Percentiles rank a stretch among this genome's conserved stretches.
Evolutionary conservation across 1,284 basidiomycete genomes (phyloP).

Genomic region (Golubevia pallescens): DNA sequence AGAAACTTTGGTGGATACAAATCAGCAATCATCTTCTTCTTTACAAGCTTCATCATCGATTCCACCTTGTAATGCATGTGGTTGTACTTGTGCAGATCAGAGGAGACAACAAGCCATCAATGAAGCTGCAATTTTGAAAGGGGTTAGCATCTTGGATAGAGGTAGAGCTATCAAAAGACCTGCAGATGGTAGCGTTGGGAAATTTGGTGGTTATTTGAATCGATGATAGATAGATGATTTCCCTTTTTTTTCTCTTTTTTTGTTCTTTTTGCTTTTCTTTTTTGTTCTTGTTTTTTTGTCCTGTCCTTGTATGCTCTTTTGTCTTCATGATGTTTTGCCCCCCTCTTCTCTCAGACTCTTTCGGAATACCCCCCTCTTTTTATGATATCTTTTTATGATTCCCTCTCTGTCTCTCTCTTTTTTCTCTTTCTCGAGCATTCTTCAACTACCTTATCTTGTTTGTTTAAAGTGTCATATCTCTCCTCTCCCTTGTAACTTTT

Average conservation of each 20-base stretch:
- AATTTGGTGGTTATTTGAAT: conserved; percentile 31
- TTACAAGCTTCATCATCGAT: neutral
- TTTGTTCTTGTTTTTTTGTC: no score
- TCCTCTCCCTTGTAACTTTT: no score
- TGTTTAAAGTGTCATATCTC: no score
- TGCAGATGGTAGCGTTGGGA: conserved; percentile 23
- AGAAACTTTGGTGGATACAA: neutral
- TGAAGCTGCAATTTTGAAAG: conserved; percentile 40
- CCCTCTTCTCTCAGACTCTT: no score
- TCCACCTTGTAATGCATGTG: conserved; percentile 24
- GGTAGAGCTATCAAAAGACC: conserved; percentile 34
- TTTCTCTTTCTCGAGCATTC: no score
- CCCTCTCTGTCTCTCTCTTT: no score
- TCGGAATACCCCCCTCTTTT: no score
- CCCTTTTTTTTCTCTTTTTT: neutral
- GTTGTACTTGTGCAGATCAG: conserved; percentile 40
- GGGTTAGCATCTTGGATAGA: conserved; percentile 34
- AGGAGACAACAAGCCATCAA: conserved; percentile 36
- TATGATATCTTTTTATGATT: no score
- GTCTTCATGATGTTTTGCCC: no score
- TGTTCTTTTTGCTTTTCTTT: no score
- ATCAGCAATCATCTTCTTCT: neutral
- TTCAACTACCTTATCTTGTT: no score
- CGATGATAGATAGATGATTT: neutral
- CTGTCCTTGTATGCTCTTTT: no score